Conservation (phyloP, 2,329 filamentous ascomycete species). For the Exserohilum turcica region DNA sequence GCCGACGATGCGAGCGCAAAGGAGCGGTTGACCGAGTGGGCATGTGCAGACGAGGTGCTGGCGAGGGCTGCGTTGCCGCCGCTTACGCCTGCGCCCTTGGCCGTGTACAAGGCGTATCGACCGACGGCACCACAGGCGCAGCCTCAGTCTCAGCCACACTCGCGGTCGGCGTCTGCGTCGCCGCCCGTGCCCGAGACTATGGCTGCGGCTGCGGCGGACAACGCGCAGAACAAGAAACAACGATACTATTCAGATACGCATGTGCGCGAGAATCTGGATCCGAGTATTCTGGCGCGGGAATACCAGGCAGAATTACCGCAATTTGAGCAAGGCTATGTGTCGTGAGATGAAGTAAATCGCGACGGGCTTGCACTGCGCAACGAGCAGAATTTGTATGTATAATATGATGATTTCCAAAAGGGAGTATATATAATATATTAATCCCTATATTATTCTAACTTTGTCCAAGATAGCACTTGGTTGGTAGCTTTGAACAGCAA, state of each 20-base stretch:
- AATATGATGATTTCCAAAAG: neutral
- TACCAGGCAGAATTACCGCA: constrained; percentile 30
- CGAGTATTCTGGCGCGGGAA: constrained; percentile 29
- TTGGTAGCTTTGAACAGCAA: no score
- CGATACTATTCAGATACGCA: neutral
- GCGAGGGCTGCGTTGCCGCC: constrained; percentile 3
- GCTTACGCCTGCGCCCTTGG: constrained; percentile 6
- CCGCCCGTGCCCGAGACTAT: neutral
- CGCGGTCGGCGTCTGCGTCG: neutral
- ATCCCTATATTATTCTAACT: neutral
- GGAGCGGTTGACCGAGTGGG: no score
- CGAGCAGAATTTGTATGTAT: neutral
- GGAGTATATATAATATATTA: neutral
- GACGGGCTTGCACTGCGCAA: neutral
- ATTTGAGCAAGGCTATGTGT: constrained; percentile 28
- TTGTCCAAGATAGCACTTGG: neutral
- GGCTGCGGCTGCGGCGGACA: neutral
- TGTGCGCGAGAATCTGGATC: constrained; percentile 12
- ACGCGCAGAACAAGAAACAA: neutral
- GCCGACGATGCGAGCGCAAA: no score
- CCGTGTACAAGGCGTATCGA: constrained; percentile 31
- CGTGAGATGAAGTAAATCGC: neutral
- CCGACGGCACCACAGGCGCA: constrained; percentile 2
- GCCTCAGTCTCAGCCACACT: neutral
- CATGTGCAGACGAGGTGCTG: neutral